These are phyloP conservation scores for Mortierella sp. DNA, from an alignment of 371 early-diverging fungal genomes.

Conservation along the genomic window DNA sequence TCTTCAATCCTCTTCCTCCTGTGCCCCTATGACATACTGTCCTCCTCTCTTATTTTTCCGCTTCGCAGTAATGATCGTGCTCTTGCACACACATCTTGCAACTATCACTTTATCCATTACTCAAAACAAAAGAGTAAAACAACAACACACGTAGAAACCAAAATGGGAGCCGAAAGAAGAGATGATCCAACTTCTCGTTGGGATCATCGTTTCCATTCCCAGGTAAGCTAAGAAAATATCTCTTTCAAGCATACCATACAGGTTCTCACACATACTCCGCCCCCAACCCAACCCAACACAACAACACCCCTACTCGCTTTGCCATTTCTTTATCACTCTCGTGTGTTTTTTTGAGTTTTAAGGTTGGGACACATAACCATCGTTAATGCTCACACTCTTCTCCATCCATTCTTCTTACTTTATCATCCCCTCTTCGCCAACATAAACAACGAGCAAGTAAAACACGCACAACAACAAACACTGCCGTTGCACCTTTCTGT, in stretches of 20 bases:
- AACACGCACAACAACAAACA: not conserved
- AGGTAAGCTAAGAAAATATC: not conserved
- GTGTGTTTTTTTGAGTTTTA: not conserved
- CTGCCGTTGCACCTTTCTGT: not conserved
- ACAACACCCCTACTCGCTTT: not conserved
- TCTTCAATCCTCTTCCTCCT: not conserved
- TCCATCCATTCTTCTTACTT: not conserved
- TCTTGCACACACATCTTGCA: no score
- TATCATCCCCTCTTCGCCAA: not conserved
- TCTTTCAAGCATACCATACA: not conserved
- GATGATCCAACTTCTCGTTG: not conserved
- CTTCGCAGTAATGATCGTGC: not conserved
- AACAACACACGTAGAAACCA: not conserved
- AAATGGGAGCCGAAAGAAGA: not conserved
- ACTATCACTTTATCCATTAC: no score
- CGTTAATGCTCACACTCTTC: not conserved
- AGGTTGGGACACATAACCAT: not conserved
- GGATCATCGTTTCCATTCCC: constrained; percentile 3
- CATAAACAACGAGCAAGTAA: not conserved
- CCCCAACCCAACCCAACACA: no score
- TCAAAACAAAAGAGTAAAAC: not conserved
- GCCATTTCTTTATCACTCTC: not conserved
- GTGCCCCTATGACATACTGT: not conserved
- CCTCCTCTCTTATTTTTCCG: not conserved
- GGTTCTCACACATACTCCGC: not conserved